Evolutionary conservation across 176 grass and related monocot genomes (phyloP).

Genomic region (Otatea glauca): DNA sequence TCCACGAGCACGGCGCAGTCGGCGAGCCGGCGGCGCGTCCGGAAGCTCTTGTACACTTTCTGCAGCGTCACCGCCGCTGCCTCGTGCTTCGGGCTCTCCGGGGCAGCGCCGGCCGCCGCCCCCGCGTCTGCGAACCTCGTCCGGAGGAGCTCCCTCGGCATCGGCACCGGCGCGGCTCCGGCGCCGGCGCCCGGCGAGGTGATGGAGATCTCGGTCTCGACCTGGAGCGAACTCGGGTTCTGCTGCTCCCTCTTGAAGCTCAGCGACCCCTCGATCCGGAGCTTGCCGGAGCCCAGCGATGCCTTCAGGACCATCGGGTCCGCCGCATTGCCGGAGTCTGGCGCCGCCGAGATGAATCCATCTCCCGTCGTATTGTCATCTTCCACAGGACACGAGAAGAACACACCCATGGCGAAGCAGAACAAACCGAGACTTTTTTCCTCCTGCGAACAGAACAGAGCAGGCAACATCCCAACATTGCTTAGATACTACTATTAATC

Average conservation of each 20-base stretch:
- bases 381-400: conserved; percentile 59
- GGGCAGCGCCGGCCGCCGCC: neutral
- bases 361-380: neutral
- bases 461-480: neutral
- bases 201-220: conserved; percentile 58
- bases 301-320: conserved; percentile 55
- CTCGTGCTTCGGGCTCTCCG: conserved; percentile 69
- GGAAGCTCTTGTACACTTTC: conserved; percentile 98
- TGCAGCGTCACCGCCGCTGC: conserved; percentile 76
- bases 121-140: conserved; percentile 18
- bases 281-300: conserved; percentile 63
- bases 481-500: neutral
- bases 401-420: conserved; percentile 37
- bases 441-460: neutral
- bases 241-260: conserved; percentile 63
- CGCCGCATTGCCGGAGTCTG: neutral
- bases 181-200: conserved; percentile 39
- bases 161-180: conserved; percentile 10
- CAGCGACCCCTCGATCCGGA: conserved; percentile 63
- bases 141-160: conserved; percentile 43
- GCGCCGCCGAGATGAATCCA: neutral
- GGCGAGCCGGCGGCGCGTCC: conserved; percentile 81
- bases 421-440: neutral
- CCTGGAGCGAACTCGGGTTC: conserved; percentile 45
- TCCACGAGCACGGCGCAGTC: conserved; percentile 88